Conservation (phyloP, 129 eudicot genomes). For the Flaveria bidentis region DNA sequence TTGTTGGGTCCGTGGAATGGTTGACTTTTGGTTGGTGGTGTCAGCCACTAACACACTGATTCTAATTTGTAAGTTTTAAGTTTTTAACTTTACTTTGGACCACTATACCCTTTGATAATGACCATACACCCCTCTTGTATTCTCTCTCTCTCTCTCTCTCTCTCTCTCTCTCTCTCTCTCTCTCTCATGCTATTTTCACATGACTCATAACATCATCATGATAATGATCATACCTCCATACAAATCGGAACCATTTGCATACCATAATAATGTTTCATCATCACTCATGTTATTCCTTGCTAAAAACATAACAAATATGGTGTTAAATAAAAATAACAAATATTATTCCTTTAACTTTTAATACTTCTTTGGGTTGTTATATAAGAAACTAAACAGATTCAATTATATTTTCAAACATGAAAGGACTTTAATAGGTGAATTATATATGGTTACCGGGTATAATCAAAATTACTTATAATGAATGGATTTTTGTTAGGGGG, state of each 20-base stretch:
- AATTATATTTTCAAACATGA: too few relatives aligned
- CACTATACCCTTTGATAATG: conserved; percentile 44
- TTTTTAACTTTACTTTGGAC: conserved; percentile 40
- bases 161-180: conserved; percentile 1
- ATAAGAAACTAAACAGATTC: too few relatives aligned
- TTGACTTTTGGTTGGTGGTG: conserved; percentile 64
- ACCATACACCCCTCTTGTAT: conserved; percentile 43
- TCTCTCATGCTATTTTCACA: conserved; percentile 39
- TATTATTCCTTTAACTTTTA: not conserved
- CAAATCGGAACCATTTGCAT: conserved; percentile 31
- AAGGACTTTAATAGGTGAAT: too few relatives aligned
- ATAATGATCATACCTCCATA: conserved; percentile 27
- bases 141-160: not conserved
- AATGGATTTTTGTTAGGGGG: too few relatives aligned
- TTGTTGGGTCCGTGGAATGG: conserved; percentile 62
- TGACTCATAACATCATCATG: conserved; percentile 30
- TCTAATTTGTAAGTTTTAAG: conserved; percentile 27
- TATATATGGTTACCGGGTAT: too few relatives aligned
- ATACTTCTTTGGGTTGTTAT: not conserved
- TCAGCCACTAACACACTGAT: conserved; percentile 67
- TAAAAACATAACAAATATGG: not conserved
- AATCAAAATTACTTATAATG: too few relatives aligned
- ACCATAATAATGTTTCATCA: conserved; percentile 15
- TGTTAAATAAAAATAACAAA: too few relatives aligned
- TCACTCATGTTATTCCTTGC: conserved; percentile 5